phyloP scores from a whole-genome alignment of 768 basidiomycete genomes.

The Neoboletus magnificus region DNA sequence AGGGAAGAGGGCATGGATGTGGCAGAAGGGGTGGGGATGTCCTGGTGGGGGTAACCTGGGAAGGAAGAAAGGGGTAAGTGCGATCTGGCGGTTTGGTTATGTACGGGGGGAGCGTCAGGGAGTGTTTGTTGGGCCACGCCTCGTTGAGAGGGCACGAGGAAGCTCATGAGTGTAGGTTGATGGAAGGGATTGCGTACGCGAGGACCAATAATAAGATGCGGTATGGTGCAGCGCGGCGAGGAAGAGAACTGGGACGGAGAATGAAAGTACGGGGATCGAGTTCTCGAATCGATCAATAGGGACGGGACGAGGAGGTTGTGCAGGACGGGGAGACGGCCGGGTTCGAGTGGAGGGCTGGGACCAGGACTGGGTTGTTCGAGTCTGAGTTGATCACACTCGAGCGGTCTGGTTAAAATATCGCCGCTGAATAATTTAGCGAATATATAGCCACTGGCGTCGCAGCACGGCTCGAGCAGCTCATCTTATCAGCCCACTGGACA shows the following conservation, averaged over 20 bases:
- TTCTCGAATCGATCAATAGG: conserved; percentile 15
- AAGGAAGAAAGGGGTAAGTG: conserved; percentile 39
- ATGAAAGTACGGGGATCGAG: conserved; percentile 17
- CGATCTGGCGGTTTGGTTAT: conserved; percentile 34
- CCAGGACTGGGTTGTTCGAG: conserved; percentile 10
- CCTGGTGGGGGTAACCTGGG: conserved; percentile 33
- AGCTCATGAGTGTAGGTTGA: conserved; percentile 29
- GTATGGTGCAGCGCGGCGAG: conserved; percentile 14
- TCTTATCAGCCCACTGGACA: neutral
- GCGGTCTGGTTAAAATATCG: conserved; percentile 21
- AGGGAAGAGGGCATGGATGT: conserved; percentile 27
- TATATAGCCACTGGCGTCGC: conserved; percentile 4
- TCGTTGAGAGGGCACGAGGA: conserved; percentile 35
- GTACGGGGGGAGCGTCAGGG: conserved; percentile 27
- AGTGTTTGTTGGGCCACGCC: conserved; percentile 27
- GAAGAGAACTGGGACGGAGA: conserved; percentile 12
- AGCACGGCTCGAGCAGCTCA: neutral
- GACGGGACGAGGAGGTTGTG: neutral
- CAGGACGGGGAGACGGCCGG: neutral
- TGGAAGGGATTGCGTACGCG: conserved; percentile 22
- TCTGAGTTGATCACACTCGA: conserved; percentile 21
- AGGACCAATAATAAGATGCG: conserved; percentile 20
- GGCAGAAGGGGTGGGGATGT: conserved; percentile 29
- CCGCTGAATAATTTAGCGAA: conserved; percentile 23
- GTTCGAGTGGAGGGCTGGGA: neutral